A percentile compares a stretch with the other conserved stretches of the same genome.
Evolutionary conservation across 768 basidiomycete genomes (phyloP).

Genomic region (Hypholoma sublateritium): DNA sequence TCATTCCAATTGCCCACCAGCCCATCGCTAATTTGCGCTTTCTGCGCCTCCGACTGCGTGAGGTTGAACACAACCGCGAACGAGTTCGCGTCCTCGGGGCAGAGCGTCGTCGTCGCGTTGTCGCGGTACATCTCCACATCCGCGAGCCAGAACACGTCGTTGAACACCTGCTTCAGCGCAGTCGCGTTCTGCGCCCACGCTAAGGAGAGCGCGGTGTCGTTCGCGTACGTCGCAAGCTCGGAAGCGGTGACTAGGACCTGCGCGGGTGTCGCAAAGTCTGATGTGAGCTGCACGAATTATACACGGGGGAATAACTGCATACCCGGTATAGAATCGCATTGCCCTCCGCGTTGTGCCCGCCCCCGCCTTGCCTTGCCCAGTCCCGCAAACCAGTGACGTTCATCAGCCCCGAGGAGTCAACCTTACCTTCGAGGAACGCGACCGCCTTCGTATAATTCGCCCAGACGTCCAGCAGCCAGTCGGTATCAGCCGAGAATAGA

Average conservation of each 20-base stretch:
- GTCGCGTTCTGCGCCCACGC: slow-evolving; percentile 47
- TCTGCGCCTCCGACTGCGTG: slow-evolving; percentile 39
- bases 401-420: slow-evolving; percentile 48
- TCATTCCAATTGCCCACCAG: slow-evolving; percentile 52
- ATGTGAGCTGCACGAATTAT: no score
- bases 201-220: slow-evolving; percentile 29
- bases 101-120: slow-evolving; percentile 50
- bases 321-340: slow-evolving; percentile 56
- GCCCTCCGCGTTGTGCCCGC: slow-evolving; percentile 55
- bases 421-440: slow-evolving; percentile 51
- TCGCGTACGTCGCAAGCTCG: slow-evolving; percentile 41
- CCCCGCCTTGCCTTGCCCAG: slow-evolving; percentile 57
- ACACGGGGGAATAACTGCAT: neutral
- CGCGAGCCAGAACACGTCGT: slow-evolving; percentile 51
- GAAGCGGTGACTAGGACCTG: slow-evolving; percentile 50
- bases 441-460: slow-evolving; percentile 58
- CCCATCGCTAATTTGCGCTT: slow-evolving; percentile 43
- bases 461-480: slow-evolving; percentile 52
- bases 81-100: slow-evolving; percentile 59
- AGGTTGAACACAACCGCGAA: slow-evolving; percentile 55
- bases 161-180: slow-evolving; percentile 47
- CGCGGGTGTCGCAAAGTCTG: neutral
- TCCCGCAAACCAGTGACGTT: slow-evolving; percentile 57
- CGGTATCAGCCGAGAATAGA: slow-evolving; percentile 51
- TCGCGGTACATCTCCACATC: slow-evolving; percentile 51